phyloP scores from a whole-genome alignment of 2,329 filamentous ascomycete genomes.

The Clonostachys solani region DNA sequence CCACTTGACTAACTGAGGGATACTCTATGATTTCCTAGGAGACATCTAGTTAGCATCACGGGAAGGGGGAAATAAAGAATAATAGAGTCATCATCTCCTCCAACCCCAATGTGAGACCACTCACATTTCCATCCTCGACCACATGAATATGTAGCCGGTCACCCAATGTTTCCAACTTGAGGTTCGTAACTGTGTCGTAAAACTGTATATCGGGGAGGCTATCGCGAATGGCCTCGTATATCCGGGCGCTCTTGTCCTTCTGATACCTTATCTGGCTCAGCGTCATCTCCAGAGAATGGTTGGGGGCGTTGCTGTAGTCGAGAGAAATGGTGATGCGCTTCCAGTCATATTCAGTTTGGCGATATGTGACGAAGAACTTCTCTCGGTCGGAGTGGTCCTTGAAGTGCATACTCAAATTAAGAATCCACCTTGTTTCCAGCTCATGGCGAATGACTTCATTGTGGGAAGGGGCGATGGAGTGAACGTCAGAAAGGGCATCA shows the following conservation, averaged over 20 bases:
- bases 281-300: conserved; percentile 81
- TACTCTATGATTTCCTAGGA: conserved; percentile 79
- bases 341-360: conserved; percentile 75
- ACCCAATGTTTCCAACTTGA: conserved; percentile 86
- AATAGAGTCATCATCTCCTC: neutral
- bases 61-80: neutral
- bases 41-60: neutral
- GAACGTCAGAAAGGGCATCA: neutral
- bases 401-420: conserved; percentile 98
- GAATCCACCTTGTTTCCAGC: conserved; percentile 84
- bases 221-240: conserved; percentile 92
- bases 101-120: conserved; percentile 16
- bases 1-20: conserved; percentile 67
- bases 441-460: conserved; percentile 66
- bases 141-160: conserved; percentile 92
- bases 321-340: conserved; percentile 87
- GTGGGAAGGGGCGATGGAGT: neutral
- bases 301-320: conserved; percentile 79
- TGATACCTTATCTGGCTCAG: conserved; percentile 75
- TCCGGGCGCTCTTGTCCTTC: conserved; percentile 85
- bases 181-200: conserved; percentile 91
- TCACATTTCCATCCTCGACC: conserved; percentile 84
- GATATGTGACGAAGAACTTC: conserved; percentile 97
- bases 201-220: conserved; percentile 93
- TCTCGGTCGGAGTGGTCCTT: conserved; percentile 87